Percentiles rank a stretch among this genome's conserved stretches.
Evolutionary conservation across 139 green algal genomes (phyloP).

Genomic region (Chlamydomonas schloesseri): DNA sequence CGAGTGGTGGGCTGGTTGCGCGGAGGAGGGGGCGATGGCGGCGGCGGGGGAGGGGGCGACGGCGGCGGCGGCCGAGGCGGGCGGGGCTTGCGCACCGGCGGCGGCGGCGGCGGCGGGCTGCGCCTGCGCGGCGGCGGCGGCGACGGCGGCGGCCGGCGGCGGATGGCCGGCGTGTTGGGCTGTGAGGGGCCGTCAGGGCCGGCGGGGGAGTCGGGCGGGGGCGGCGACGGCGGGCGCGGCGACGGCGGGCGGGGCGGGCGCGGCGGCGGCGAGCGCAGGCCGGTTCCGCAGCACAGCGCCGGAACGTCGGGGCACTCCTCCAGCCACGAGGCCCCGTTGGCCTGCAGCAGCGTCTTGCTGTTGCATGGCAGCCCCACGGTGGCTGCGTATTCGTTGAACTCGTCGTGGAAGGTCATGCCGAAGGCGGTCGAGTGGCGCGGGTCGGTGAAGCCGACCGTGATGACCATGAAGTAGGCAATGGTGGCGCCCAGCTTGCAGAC

Average conservation of each 20-base stretch:
- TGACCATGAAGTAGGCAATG: slow-evolving; percentile 29
- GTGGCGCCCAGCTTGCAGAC: slow-evolving; percentile 19
- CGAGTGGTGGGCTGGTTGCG: background rate
- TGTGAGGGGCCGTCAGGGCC: too few relatives aligned
- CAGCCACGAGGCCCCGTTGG: background rate
- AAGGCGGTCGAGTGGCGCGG: slow-evolving; percentile 25
- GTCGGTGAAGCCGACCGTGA: slow-evolving; percentile 25
- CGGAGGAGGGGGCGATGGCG: background rate
- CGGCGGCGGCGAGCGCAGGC: background rate
- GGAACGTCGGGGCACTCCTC: background rate
- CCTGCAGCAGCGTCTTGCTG: background rate
- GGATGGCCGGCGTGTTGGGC: background rate
- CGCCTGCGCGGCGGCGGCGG: slow-evolving; percentile 11
- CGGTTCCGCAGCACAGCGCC: background rate
- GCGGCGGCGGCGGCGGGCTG: background rate
- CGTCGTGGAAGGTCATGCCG: slow-evolving; percentile 15
- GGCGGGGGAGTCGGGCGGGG: background rate
- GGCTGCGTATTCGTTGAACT: slow-evolving; percentile 15
- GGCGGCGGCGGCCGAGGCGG: background rate
- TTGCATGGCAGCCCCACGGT: background rate
- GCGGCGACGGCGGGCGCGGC: too few relatives aligned
- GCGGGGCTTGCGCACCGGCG: background rate
- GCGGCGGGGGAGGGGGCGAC: background rate
- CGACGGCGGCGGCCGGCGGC: background rate
- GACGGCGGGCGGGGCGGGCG: background rate